A percentile compares a stretch with the other conserved stretches of the same genome.
phyloP scores from a whole-genome alignment of 1,139 yeast species.

The Candida pseudoviswanathii region DNA sequence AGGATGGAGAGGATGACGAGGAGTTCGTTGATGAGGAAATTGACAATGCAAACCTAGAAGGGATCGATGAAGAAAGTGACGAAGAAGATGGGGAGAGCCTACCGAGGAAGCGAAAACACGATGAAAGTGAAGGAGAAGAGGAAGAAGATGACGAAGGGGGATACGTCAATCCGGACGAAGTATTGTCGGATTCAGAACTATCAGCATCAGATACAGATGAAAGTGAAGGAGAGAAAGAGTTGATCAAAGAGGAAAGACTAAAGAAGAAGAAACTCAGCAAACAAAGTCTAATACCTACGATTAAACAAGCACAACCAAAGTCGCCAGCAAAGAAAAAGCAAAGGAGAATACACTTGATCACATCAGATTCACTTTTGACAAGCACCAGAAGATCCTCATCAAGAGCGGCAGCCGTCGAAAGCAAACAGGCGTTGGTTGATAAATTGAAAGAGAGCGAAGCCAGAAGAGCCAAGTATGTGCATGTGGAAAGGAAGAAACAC shows the following conservation, averaged over 20 bases:
- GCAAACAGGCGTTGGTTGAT: slow-evolving; percentile 75
- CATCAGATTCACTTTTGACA: slow-evolving; percentile 50
- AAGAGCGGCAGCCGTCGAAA: slow-evolving; percentile 76
- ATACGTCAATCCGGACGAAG: slow-evolving; percentile 40
- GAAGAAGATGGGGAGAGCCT: slow-evolving; percentile 14
- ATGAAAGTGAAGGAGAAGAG: slow-evolving; percentile 20
- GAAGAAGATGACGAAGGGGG: slow-evolving; percentile 6
- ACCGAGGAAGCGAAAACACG: slow-evolving; percentile 12
- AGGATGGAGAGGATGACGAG: slow-evolving; percentile 75
- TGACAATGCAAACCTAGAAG: slow-evolving; percentile 31
- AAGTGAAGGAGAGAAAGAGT: slow-evolving; percentile 67
- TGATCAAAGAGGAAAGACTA: slow-evolving; percentile 52
- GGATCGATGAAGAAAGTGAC: slow-evolving; percentile 24
- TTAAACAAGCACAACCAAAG: slow-evolving; percentile 34
- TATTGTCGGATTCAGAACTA: slow-evolving; percentile 57
- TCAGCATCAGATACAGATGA: slow-evolving; percentile 55
- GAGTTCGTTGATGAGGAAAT: slow-evolving; percentile 59
- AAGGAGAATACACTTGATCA: slow-evolving; percentile 22
- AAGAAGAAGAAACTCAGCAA: slow-evolving; percentile 37
- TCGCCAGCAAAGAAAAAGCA: slow-evolving; percentile 20
- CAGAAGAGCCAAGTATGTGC: slow-evolving; percentile 54
- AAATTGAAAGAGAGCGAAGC: slow-evolving; percentile 72
- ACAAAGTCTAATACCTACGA: slow-evolving; percentile 44
- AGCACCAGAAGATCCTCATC: slow-evolving; percentile 71
- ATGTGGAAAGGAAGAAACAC: slow-evolving; percentile 41